These are phyloP conservation scores for Solanum lycopersicoides DNA, from an alignment of 257 asterid species.

Conservation along the genomic window DNA sequence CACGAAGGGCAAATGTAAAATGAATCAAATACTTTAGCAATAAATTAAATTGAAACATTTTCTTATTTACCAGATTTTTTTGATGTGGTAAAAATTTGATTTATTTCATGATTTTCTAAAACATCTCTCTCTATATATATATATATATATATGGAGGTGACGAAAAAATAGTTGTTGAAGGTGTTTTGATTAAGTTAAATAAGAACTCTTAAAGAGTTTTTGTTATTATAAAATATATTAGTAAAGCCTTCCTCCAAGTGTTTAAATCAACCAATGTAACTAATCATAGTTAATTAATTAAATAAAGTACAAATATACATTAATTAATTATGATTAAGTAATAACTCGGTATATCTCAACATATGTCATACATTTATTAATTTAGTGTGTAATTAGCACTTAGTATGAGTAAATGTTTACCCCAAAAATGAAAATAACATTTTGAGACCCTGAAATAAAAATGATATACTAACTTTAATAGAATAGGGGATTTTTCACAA, in stretches of 20 bases:
- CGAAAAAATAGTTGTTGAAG: too few relatives aligned
- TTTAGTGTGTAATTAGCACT: not conserved
- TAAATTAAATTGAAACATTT: too few relatives aligned
- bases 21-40: too few relatives aligned
- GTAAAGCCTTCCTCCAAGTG: not conserved
- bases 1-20: too few relatives aligned
- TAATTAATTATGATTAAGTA: not conserved
- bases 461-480: not conserved
- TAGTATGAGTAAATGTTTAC: not conserved
- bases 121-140: too few relatives aligned
- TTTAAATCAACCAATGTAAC: not conserved
- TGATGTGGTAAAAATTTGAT: too few relatives aligned
- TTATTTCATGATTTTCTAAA: too few relatives aligned
- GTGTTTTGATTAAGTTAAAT: too few relatives aligned
- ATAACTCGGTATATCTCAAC: not conserved
- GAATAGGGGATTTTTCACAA: not conserved
- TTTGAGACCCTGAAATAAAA: not conserved
- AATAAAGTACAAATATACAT: not conserved
- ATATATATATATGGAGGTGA: too few relatives aligned
- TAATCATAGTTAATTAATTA: not conserved
- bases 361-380: not conserved
- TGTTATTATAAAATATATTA: too few relatives aligned
- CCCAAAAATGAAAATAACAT: not conserved
- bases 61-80: too few relatives aligned
- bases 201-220: too few relatives aligned